A percentile compares a stretch with the other conserved stretches of the same genome.
Evolutionary conservation across 257 asterid genomes (phyloP).

Genomic region (Jacaranda copaia): DNA sequence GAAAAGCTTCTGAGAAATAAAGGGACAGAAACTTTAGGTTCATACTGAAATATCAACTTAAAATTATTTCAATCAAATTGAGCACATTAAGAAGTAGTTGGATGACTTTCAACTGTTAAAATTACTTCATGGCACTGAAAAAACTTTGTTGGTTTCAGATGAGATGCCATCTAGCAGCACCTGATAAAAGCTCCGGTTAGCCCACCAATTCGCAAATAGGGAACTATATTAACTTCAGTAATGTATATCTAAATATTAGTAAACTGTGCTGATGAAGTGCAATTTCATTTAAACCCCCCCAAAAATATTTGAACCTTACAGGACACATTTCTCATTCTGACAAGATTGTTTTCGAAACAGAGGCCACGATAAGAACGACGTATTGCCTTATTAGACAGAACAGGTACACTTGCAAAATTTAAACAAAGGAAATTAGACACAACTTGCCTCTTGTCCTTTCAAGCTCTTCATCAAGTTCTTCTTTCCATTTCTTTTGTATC

Average conservation of each 20-base stretch:
- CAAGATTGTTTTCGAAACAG: not conserved
- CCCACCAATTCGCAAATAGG: not conserved
- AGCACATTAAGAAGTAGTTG: conserved; percentile 4
- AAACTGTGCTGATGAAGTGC: not conserved
- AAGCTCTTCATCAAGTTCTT: conserved; percentile 95
- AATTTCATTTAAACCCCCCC: not conserved
- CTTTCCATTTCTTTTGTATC: conserved; percentile 93
- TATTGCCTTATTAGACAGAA: conserved; percentile 5
- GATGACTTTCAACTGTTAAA: conserved; percentile 15
- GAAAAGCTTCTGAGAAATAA: not conserved
- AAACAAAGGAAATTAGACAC: conserved; percentile 26
- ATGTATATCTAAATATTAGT: not conserved
- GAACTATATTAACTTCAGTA: not conserved
- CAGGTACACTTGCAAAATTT: conserved; percentile 5
- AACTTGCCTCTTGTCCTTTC: conserved; percentile 87
- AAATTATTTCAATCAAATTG: not conserved
- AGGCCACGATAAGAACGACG: not conserved
- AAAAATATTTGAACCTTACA: not conserved
- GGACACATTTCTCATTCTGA: conserved; percentile 1
- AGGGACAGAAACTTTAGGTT: not conserved
- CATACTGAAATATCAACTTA: not conserved
- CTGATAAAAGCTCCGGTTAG: not conserved
- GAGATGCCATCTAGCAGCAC: conserved; percentile 9
- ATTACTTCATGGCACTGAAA: conserved; percentile 11
- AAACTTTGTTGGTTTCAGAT: not conserved